Evolutionary conservation across 2,329 filamentous ascomycete genomes (phyloP).

Genomic region (Exserohilum turcica): DNA sequence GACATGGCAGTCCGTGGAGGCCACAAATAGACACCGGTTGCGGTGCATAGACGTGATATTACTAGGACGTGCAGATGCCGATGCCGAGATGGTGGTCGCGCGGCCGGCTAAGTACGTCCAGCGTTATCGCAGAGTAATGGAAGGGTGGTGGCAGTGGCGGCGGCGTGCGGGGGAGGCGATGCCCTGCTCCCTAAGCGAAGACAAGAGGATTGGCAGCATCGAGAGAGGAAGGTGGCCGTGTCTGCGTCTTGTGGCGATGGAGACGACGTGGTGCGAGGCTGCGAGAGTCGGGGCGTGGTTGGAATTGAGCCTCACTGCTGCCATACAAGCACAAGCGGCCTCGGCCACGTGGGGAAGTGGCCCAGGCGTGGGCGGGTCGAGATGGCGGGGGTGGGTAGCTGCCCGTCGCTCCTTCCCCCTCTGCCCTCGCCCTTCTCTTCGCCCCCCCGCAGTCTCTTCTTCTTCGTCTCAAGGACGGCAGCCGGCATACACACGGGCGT

Average conservation of each 20-base stretch:
- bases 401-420: not conserved
- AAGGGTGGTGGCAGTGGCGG: too few species aligned
- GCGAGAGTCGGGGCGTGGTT: conserved; percentile 21
- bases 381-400: conserved; percentile 13
- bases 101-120: not conserved
- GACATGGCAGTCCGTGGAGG: not conserved
- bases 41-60: not conserved
- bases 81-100: not conserved
- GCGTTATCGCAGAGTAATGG: conserved; percentile 2
- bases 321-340: conserved; percentile 12
- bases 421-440: not conserved
- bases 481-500: not conserved
- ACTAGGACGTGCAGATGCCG: conserved; percentile 11
- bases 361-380: conserved; percentile 9
- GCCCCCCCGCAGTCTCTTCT: conserved; percentile 18
- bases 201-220: not conserved
- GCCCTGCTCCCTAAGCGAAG: conserved; percentile 4
- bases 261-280: not conserved
- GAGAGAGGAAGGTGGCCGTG: not conserved
- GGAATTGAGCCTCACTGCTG: conserved; percentile 24
- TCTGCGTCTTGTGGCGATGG: not conserved
- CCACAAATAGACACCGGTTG: not conserved
- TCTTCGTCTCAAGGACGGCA: not conserved
- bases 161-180: not conserved
- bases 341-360: conserved; percentile 16